Base-by-base conservation (phyloP, 495 filamentous ascomycete genomes). In the Xylaria acuta region DNA sequence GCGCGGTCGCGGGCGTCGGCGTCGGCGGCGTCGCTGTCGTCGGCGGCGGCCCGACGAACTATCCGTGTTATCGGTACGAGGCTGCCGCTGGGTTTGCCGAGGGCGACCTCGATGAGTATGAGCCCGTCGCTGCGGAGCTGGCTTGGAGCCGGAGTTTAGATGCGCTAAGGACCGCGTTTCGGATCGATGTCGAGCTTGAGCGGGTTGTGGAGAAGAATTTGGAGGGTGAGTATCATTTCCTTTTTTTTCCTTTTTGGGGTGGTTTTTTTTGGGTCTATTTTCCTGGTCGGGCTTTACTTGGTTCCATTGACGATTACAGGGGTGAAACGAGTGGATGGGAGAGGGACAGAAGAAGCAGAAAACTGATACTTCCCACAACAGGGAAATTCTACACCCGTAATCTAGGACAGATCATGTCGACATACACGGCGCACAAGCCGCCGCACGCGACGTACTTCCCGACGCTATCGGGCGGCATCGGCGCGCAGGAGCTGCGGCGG, bases 391-490 rank as follows among this genome's bases (percentile, higher is more conserved):
- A 86, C 76, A 75, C 75, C 1, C 82, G 81, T 11, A 77, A 84
- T 53, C 60, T 86, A 0, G 67, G 76, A 68, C 83, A 83, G 40
- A 87, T 87, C 0, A 83, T 92, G 82, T 82, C 84, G 0, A 85
- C 84, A 4, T 91, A 89, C 74, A 83, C 84, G 40, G 72, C 80
- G 7, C 77, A 84, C 64, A 81, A 81, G 67, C 81, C 82, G 1
- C 88, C 90, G 0, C 82, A 86, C 14, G 88, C 90, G 18, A 90
- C 90, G 0, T 69, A 79, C 72, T 49, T 80, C 41, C 80, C 80
- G 6, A 81, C 78, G 0, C 65, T 92, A 69, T 91, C 89, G 12
- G 92, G 92, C 12, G 92, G 88, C 0, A 86, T 91, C 25, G 92
- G 91, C 0, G 73, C 83, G 2, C 85, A 89, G 59, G 88, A 92